Evolutionary conservation across 768 basidiomycete species (phyloP).

Genomic region (Termitomyces sp.): DNA sequence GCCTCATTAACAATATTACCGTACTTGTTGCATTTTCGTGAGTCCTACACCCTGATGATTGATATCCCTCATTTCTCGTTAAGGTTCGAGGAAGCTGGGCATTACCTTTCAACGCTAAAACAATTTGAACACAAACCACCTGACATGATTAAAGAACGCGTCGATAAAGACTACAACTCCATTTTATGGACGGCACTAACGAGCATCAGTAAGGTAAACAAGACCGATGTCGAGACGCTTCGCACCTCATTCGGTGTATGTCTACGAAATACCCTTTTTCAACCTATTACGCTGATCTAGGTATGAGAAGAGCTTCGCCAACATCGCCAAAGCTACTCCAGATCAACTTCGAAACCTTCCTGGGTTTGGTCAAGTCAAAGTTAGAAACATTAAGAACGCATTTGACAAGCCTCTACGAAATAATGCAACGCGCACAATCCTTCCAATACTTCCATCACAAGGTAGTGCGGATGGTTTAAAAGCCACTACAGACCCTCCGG

Average conservation of each 20-base stretch:
- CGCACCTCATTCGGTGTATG: conserved; percentile 89
- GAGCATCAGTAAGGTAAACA: conserved; percentile 89
- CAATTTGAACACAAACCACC: conserved; percentile 92
- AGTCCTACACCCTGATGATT: conserved; percentile 16
- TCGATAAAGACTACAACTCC: conserved; percentile 84
- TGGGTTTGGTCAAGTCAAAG: conserved; percentile 92
- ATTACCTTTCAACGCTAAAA: conserved; percentile 88
- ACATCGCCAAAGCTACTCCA: conserved; percentile 66
- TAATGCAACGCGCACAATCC: conserved; percentile 45
- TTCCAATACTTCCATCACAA: conserved; percentile 22
- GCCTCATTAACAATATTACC: conserved; percentile 90
- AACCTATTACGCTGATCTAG: neutral
- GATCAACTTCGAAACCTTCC: conserved; percentile 81
- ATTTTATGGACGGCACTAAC: conserved; percentile 81
- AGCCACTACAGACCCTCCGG: neutral
- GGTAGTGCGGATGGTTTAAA: conserved; percentile 8
- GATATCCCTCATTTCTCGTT: neutral
- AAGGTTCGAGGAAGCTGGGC: conserved; percentile 88
- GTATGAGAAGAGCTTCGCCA: conserved; percentile 68
- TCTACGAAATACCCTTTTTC: neutral
- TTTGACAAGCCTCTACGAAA: conserved; percentile 87
- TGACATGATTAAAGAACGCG: conserved; percentile 89
- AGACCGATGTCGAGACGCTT: conserved; percentile 94
- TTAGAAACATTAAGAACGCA: conserved; percentile 83
- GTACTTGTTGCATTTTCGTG: conserved; percentile 91